Conservation (phyloP, 768 basidiomycete genomes). For the Mrakia blollopis region DNA sequence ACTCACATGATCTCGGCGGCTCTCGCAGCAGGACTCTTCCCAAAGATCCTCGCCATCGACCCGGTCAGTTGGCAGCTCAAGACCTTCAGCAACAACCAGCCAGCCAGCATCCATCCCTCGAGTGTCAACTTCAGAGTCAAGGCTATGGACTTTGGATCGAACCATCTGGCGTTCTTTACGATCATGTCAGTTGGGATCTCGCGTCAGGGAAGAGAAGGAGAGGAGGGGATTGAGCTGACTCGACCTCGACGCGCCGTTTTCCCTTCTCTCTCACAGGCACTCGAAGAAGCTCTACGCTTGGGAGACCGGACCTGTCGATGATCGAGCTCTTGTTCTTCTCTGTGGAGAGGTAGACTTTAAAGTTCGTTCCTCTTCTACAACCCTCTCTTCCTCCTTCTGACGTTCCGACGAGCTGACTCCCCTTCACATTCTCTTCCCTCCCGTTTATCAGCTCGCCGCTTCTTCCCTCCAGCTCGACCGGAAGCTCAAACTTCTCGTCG, state of each 20-base stretch:
- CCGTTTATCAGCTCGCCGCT: conserved; percentile 57
- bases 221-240: neutral
- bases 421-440: neutral
- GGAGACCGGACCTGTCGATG: conserved; percentile 88
- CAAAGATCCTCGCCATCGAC: conserved; percentile 78
- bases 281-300: conserved; percentile 80
- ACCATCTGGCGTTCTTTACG: conserved; percentile 77
- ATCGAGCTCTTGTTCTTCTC: conserved; percentile 69
- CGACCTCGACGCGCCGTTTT: conserved; percentile 27
- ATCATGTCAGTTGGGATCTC: conserved; percentile 58
- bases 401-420: neutral
- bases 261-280: conserved; percentile 57
- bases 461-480: conserved; percentile 72
- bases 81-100: conserved; percentile 76
- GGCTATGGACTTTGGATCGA: conserved; percentile 64
- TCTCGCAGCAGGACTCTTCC: conserved; percentile 79
- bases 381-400: neutral
- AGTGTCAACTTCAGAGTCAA: conserved; percentile 77
- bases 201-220: neutral
- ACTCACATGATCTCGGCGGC: conserved; percentile 68
- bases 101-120: conserved; percentile 76
- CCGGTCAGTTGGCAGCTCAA: conserved; percentile 57
- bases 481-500: conserved; percentile 67
- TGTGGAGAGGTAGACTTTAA: conserved; percentile 90
- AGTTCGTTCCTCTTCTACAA: conserved; percentile 47